phyloP scores from a whole-genome alignment of 73 alveolate genomes.

The Paraurostyla sp. region DNA sequence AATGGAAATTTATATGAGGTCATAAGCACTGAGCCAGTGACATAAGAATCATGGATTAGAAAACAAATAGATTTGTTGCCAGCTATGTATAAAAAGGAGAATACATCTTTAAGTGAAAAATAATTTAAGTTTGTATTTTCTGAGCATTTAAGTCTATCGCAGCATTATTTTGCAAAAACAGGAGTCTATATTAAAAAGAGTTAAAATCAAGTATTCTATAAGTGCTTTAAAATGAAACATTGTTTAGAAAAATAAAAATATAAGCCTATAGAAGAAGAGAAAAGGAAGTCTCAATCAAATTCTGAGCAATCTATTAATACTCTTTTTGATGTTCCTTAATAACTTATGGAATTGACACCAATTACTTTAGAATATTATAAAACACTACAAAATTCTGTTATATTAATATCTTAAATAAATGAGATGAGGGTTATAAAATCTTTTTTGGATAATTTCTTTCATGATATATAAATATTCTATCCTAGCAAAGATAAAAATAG shows the following conservation, averaged over 20 bases:
- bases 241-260: background rate
- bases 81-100: background rate
- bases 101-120: background rate
- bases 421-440: background rate
- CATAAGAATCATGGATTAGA: background rate
- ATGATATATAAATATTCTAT: no score
- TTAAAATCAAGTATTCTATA: conserved; percentile 10
- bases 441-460: background rate
- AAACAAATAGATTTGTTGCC: background rate
- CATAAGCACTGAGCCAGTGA: background rate
- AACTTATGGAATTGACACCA: conserved; percentile 9
- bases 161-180: conserved; percentile 48
- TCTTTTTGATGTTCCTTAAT: conserved; percentile 13
- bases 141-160: background rate
- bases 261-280: background rate
- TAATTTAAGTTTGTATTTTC: background rate
- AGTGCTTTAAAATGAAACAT: conserved; percentile 34
- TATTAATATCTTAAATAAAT: background rate
- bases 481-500: no score
- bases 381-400: background rate
- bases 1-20: background rate
- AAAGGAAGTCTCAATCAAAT: background rate
- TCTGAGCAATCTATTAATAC: background rate
- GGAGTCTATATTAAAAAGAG: conserved; percentile 9
- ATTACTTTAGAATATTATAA: conserved; percentile 17